Percentiles rank a stretch among this genome's conserved stretches.
Evolutionary conservation across 495 filamentous ascomycete species (phyloP).

Genomic region (Penicillium alfredii): DNA sequence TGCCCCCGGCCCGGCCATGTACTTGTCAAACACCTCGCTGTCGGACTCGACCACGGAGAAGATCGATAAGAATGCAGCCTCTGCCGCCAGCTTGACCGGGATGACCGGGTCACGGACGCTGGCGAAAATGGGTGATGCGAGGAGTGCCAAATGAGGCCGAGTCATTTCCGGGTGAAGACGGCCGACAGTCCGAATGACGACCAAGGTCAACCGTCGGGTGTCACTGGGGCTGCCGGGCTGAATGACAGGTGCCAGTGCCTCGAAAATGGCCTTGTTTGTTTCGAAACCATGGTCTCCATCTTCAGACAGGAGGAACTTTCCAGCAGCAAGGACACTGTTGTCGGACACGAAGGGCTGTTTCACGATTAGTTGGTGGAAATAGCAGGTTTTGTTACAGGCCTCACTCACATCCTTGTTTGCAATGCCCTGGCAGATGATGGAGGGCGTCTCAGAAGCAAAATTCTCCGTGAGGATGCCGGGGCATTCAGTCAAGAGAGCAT

Average conservation of each 20-base stretch:
- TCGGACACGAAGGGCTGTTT: conserved; percentile 72
- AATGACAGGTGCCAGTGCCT: conserved; percentile 66
- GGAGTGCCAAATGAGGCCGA: conserved; percentile 67
- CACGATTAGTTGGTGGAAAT: neutral
- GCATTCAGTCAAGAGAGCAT: conserved; percentile 78
- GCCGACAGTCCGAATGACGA: conserved; percentile 78
- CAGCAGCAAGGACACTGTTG: conserved; percentile 88
- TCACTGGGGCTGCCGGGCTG: conserved; percentile 70
- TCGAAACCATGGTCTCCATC: conserved; percentile 48
- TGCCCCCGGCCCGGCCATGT: conserved; percentile 57
- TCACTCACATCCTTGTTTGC: conserved; percentile 61
- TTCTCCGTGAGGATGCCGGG: conserved; percentile 58
- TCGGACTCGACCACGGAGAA: conserved; percentile 88
- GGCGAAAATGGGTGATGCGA: conserved; percentile 81
- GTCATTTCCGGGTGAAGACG: conserved; percentile 70
- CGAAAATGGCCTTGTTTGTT: conserved; percentile 69
- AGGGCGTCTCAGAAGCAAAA: conserved; percentile 63
- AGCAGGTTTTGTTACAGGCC: too few species aligned
- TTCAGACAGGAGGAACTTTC: conserved; percentile 79
- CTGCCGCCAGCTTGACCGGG: conserved; percentile 89
- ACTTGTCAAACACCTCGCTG: conserved; percentile 84
- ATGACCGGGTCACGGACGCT: conserved; percentile 91
- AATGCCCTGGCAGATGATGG: conserved; percentile 77
- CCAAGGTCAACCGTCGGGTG: conserved; percentile 81
- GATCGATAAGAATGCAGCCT: conserved; percentile 91